Base-by-base conservation (phyloP, 2,329 filamentous ascomycete species). In the Epichloe gansuensis region DNA sequence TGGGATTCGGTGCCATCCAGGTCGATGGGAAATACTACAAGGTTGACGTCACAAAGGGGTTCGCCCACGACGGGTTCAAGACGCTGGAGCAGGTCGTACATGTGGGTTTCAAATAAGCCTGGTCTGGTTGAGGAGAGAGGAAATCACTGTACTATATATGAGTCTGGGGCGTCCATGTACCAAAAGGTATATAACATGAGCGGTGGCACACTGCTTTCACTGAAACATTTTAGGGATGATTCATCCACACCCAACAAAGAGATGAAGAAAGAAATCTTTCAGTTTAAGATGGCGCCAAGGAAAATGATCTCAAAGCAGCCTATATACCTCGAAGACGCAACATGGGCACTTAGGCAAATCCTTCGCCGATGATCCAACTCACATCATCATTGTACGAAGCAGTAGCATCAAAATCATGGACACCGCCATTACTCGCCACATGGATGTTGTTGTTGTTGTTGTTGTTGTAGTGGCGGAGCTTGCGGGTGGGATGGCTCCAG, bases 401-500 rank as follows among this genome's bases (percentile, higher is more conserved):
- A 17, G 5, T 11, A 2, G 40, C 11, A 13, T 53, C 51, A 46
- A 41, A 53, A 23, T 36, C 12, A 13, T 23, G 3, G 11, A 23
- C 23, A 5, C 47, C 47, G 1, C 47, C 51, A 23, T 50, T 47
- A 21, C 42, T 49, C 23, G 40, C 51, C 27, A 25, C 17, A 41
- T 41, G 50, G 15, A 45, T 3, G 2, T 6, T 17, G 5, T 39
- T 13, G 17, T 61, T 3, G 2, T 6, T 17, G 5, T 39, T 13
- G 17, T 61, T 13, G 17, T 61, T 58, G 55, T 71, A 81, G 59
- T 82, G 78, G 23, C 81, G 72, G 59, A 81, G 66, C 53, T 69
- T 82, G 44, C 79, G 71, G 0, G 78, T 81, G 0, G 81, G 80
- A 58, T 80, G 81, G 43, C 68, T 72, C 80, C 80, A 84, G 1